Conservation (phyloP, 2,329 filamentous ascomycete species). For the Penicillium brevicompactum region DNA sequence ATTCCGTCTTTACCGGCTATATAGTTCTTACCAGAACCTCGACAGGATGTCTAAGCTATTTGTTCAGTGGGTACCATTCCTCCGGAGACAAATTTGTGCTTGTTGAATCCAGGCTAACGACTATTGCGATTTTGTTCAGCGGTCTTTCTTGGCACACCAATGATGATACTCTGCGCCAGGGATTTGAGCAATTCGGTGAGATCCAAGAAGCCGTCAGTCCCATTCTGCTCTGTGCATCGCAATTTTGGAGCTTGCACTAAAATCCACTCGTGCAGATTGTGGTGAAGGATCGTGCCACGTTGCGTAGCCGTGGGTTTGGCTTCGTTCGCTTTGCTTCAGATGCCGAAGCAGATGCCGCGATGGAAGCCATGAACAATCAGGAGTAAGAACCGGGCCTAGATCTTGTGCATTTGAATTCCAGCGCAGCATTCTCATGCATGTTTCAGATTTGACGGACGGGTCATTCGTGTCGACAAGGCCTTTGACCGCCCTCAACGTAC, state of each 20-base stretch:
- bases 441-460: conserved; percentile 84
- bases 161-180: conserved; percentile 79
- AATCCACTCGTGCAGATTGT: conserved; percentile 67
- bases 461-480: conserved; percentile 93
- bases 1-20: conserved; percentile 1
- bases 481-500: conserved; percentile 72
- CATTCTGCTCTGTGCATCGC: background rate
- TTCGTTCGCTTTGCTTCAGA: conserved; percentile 79
- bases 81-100: background rate
- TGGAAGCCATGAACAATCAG: conserved; percentile 49
- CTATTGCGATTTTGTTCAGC: conserved; percentile 49
- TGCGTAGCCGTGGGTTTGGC: conserved; percentile 94
- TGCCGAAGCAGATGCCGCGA: conserved; percentile 45
- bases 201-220: conserved; percentile 92
- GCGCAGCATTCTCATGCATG: conserved; percentile 18
- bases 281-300: conserved; percentile 95
- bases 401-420: conserved; percentile 11
- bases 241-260: conserved; percentile 11
- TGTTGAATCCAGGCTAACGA: background rate
- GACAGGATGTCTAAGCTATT: conserved; percentile 84
- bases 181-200: conserved; percentile 87
- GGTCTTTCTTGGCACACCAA: conserved; percentile 99
- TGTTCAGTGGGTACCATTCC: conserved; percentile 70
- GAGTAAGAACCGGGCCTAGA: conserved; percentile 65
- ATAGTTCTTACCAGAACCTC: background rate